Conservation (phyloP, 345 rosid genomes). For the Pseudoturritis turrita region DNA sequence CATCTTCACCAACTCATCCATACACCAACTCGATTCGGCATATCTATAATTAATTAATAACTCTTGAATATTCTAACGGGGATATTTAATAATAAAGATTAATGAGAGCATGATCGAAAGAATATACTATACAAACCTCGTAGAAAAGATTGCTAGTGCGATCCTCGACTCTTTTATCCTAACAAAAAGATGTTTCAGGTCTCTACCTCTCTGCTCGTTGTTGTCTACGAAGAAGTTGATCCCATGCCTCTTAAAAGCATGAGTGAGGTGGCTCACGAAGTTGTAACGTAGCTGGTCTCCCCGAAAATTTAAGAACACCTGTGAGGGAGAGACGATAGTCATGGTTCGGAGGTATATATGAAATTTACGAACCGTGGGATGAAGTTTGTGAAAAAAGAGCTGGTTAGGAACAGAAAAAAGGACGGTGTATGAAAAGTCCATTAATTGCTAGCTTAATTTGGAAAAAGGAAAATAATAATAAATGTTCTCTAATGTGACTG, state of each 20-base stretch:
- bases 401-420: no score
- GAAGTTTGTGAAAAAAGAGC: no score
- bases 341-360: neutral
- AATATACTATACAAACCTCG: neutral
- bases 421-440: no score
- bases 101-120: neutral
- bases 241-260: neutral
- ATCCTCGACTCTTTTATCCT: neutral
- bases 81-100: no score
- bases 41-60: neutral
- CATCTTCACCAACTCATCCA: neutral
- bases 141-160: neutral
- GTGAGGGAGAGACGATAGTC: neutral
- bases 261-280: neutral
- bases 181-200: neutral
- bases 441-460: no score
- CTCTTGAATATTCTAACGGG: no score
- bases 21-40: neutral
- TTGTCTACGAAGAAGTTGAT: constrained; percentile 7
- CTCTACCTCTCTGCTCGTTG: neutral
- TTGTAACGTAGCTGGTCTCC: neutral
- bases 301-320: neutral
- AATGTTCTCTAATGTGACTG: no score
- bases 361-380: no score
- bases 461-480: no score